Percentiles rank a stretch among this genome's conserved stretches.
Evolutionary conservation across 192 early-diverging fungal genomes (phyloP).

Genomic region (Backusella tuberculispora): DNA sequence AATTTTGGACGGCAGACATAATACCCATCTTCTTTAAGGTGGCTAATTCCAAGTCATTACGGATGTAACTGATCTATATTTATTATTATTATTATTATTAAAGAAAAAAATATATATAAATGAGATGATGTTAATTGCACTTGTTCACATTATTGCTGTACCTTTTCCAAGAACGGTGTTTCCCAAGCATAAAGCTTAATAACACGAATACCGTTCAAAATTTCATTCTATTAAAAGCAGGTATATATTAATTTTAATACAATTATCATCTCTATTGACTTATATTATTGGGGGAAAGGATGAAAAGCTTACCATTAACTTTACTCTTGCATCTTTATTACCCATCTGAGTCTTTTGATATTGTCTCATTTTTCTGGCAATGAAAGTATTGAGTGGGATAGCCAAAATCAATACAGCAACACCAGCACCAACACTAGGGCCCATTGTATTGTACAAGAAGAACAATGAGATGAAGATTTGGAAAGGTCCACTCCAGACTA

Average conservation of each 20-base stretch:
- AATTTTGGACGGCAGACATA: constrained; percentile 68
- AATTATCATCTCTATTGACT: background rate
- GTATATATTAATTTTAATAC: background rate
- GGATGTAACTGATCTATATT: constrained; percentile 53
- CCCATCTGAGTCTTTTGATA: constrained; percentile 85
- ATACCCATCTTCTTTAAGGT: constrained; percentile 77
- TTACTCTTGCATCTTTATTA: constrained; percentile 79
- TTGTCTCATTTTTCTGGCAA: constrained; percentile 69
- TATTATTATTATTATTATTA: background rate
- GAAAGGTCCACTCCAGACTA: constrained; percentile 37
- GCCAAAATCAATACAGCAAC: constrained; percentile 81
- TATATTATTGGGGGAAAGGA: background rate
- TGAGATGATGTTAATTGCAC: background rate
- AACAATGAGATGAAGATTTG: constrained; percentile 27
- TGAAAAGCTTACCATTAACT: constrained; percentile 35
- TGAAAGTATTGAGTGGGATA: constrained; percentile 75
- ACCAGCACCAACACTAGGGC: constrained; percentile 83
- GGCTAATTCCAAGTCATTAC: constrained; percentile 76
- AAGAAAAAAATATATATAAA: background rate
- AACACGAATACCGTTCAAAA: constrained; percentile 89
- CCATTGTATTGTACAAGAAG: constrained; percentile 60
- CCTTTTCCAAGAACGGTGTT: constrained; percentile 72
- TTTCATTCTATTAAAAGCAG: constrained; percentile 63
- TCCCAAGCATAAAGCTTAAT: constrained; percentile 99
- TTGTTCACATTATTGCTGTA: constrained; percentile 31